Base-by-base conservation (phyloP, 2,329 filamentous ascomycete genomes). In the Neopestalotiopsis sp. region DNA sequence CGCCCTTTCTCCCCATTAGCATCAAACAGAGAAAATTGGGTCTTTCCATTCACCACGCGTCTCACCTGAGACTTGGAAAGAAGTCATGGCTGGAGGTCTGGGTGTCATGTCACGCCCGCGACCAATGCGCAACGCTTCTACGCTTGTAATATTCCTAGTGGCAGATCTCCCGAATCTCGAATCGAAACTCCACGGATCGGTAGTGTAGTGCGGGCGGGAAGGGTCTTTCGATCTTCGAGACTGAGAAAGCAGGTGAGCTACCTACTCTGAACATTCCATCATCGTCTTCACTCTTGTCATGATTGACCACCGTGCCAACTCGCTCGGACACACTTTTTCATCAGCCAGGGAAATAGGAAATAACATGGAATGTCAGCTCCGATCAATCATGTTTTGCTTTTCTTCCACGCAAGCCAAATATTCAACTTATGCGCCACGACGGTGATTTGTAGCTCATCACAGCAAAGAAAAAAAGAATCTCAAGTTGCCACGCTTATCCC, bases 1-100 rank as follows among this genome's bases (percentile, higher is more conserved):
- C 45, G 45, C 45, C 20, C 7, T 52, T 52, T 52, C 45, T 52
- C 45, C 45, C 57, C 57, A 30, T 59, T 59, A 34, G 57, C 57
- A 59, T 59, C 57, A 52, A 52, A 52, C n/a, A 62, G 1, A 13
- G 20, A 62, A 62, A 62, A 62, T 34, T 24, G 57, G 59, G 59
- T 30, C 32, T 9, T 20, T 17, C 10, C 7, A 59, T 38, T 38
- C 34, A 20, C 24, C 30, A 14, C 59, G 59, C n/a, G 59, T 40
- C 59, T 62, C 59, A 62, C 59, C 59, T 62, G 59, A 62, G 28
- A 62, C 59, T n/a, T 38, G 28, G 24, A n/a, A 62, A 38, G 34
- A 38, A 38, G 6, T 38, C 34, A 7, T 7, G 32, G 34, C 45
- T n/a, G 1, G 45, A n/a, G 45, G 59, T 38, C 59, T 62, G 30